Base-by-base conservation (phyloP, 1,284 basidiomycete species). In the Paramarasmius palmivorus region DNA sequence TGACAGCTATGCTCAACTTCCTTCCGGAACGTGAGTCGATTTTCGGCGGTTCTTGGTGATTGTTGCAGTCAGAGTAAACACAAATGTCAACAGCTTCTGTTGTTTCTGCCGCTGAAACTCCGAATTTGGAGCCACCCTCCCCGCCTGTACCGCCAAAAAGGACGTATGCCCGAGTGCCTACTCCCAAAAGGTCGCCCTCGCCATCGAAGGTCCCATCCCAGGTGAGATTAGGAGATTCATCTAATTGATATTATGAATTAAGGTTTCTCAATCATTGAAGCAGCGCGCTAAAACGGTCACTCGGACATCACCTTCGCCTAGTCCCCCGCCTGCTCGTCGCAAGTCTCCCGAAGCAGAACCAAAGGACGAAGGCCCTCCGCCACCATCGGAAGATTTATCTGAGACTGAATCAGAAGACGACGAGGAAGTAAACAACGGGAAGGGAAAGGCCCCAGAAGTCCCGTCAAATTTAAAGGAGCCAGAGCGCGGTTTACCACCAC, bases 1-100 rank as follows among this genome's bases (percentile, higher is more conserved):
- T 88, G 71, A 82, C 86, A 14, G 84, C 88, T 17, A 70, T 85
- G 60, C 80, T 86, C 63, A 85, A 86, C 65, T 85, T 84, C 67
- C 66, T 75, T 50, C 68, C 78, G 55, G 78, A 83, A 50, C 76
- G 88, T 90, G 62, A 69, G 86, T 76, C 14, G 41, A 39, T 45
- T 52, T 53, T 32, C 55, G 51, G 55, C 26, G 54, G 54, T 34
- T 48, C 2, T 38, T 37, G 26, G 29, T 44, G 44, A 52, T 41
- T 29, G 26, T 29, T 40, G 19, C 22, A 26, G 26, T 15, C 50
- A 44, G 34, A 36, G 29, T 36, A 25, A 60, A 36, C 58, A 39
- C 41, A 35, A 35, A 38, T 42, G 25, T 20, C 17, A 37, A 19
- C 29, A 83, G 81, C 79, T 48, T 65, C 68, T 50, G 67, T 83